A percentile compares a stretch with the other conserved stretches of the same genome.
These are phyloP conservation scores for Omphalea diandra DNA, from an alignment of 441 rosid genomes.

Conservation along the genomic window DNA sequence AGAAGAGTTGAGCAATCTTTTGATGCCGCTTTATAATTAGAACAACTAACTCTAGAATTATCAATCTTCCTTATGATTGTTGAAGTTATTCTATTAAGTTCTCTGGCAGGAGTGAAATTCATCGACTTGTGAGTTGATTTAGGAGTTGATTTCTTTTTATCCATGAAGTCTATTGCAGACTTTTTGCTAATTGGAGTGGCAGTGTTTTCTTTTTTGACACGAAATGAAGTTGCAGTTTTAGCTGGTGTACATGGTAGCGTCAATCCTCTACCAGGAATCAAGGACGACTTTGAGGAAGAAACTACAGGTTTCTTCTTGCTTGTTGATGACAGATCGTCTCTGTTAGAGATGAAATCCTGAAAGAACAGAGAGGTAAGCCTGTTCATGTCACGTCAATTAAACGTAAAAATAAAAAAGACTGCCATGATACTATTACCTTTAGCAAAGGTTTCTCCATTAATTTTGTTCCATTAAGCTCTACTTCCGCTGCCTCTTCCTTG, in stretches of 20 bases:
- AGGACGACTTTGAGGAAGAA: slow-evolving; percentile 31
- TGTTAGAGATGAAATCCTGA: slow-evolving; percentile 39
- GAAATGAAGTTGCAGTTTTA: slow-evolving; percentile 32
- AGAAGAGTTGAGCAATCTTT: slow-evolving; percentile 61
- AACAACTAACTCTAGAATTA: slow-evolving; percentile 41
- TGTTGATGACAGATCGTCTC: slow-evolving; percentile 28
- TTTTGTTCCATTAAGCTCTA: slow-evolving; percentile 36
- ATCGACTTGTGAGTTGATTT: slow-evolving; percentile 44
- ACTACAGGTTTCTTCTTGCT: slow-evolving; percentile 35
- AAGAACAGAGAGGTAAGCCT: slow-evolving; percentile 14
- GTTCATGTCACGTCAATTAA: slow-evolving; percentile 9
- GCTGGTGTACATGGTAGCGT: slow-evolving; percentile 32
- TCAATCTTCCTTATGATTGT: slow-evolving; percentile 53
- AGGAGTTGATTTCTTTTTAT: slow-evolving; percentile 46
- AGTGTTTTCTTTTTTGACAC: slow-evolving; percentile 31
- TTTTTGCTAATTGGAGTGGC: slow-evolving; percentile 33
- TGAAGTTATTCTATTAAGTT: slow-evolving; percentile 43
- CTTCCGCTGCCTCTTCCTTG: slow-evolving; percentile 22
- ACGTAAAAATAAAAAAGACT: background rate
- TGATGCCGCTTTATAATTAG: slow-evolving; percentile 40
- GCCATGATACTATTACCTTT: slow-evolving; percentile 41
- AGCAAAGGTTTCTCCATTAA: slow-evolving; percentile 25
- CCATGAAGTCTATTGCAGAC: slow-evolving; percentile 26
- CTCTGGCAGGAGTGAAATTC: slow-evolving; percentile 47
- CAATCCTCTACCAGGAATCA: slow-evolving; percentile 21